phyloP scores from a whole-genome alignment of 2,329 filamentous ascomycete species.

The Botryotinia narcissicola region DNA sequence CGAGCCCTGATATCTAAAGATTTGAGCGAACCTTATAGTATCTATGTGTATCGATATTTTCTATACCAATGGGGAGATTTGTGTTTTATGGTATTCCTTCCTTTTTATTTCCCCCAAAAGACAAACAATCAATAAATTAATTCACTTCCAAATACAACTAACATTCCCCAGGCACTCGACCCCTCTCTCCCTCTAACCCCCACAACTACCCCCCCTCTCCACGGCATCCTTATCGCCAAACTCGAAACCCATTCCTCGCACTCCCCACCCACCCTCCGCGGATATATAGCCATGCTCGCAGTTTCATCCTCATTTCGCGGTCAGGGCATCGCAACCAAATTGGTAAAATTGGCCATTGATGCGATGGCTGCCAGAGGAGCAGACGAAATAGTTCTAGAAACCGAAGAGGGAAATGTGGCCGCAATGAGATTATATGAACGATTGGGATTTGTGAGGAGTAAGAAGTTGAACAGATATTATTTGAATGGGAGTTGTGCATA shows the following conservation, averaged over 20 bases:
- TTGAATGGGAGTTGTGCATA: conserved; percentile 95
- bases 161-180: conserved; percentile 52
- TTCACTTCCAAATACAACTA: neutral
- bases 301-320: conserved; percentile 77
- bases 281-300: conserved; percentile 99
- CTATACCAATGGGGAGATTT: conserved; percentile 95
- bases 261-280: conserved; percentile 69
- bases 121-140: neutral
- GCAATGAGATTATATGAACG: conserved; percentile 92
- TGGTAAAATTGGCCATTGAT: conserved; percentile 89
- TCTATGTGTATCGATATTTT: conserved; percentile 98
- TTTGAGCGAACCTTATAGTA: conserved; percentile 96
- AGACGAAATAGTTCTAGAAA: conserved; percentile 94
- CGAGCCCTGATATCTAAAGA: conserved; percentile 92
- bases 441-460: conserved; percentile 86
- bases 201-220: conserved; percentile 56
- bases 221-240: conserved; percentile 93
- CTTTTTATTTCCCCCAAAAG: neutral
- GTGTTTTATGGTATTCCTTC: conserved; percentile 76
- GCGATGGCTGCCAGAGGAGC: conserved; percentile 81
- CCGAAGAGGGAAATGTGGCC: conserved; percentile 86
- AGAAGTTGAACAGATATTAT: conserved; percentile 92
- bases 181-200: conserved; percentile 37
- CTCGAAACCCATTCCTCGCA: conserved; percentile 86
- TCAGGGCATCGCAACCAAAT: conserved; percentile 79